Percentiles rank a stretch among this genome's conserved stretches.
phyloP scores from a whole-genome alignment of 495 filamentous ascomycete species.

The Aspergillus heteromorphus region DNA sequence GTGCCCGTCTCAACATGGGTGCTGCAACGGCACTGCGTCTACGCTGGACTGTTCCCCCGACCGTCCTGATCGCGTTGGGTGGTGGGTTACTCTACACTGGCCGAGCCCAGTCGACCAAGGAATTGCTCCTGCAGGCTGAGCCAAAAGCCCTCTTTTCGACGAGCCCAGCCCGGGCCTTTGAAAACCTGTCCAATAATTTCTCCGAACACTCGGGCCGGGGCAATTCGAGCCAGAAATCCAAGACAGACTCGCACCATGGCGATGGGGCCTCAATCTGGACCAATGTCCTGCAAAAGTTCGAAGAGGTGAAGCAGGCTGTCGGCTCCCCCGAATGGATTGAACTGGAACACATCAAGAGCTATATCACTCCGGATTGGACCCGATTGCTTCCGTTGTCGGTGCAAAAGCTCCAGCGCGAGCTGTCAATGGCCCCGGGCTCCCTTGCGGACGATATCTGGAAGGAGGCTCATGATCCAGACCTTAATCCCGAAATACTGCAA shows the following conservation, averaged over 20 bases:
- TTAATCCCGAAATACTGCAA: slow-evolving; percentile 79
- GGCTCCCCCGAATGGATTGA: slow-evolving; percentile 54
- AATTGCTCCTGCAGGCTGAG: slow-evolving; percentile 10
- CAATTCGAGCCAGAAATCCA: neutral
- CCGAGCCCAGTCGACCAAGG: slow-evolving; percentile 20
- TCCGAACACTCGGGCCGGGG: neutral
- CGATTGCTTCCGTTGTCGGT: slow-evolving; percentile 68
- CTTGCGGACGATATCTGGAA: slow-evolving; percentile 89
- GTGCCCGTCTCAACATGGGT: slow-evolving; percentile 30
- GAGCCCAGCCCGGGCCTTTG: slow-evolving; percentile 7
- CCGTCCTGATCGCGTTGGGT: slow-evolving; percentile 27
- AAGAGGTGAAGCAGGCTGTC: slow-evolving; percentile 45
- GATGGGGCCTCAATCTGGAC: slow-evolving; percentile 52
- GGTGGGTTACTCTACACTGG: slow-evolving; percentile 22
- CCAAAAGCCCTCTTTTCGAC: slow-evolving; percentile 25
- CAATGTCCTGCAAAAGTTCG: slow-evolving; percentile 53
- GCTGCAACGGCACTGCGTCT: slow-evolving; percentile 27
- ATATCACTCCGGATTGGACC: slow-evolving; percentile 78
- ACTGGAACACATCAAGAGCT: slow-evolving; percentile 61
- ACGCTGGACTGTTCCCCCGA: slow-evolving; percentile 37
- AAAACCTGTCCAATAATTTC: slow-evolving; percentile 10
- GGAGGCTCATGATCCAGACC: slow-evolving; percentile 75
- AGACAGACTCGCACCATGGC: slow-evolving; percentile 7
- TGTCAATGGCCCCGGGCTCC: slow-evolving; percentile 79
- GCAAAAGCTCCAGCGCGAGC: slow-evolving; percentile 79